Evolutionary conservation across 495 filamentous ascomycete species (phyloP), one percentile per base, ranked within the genome.

Genomic region (Acidomyces sp.): DNA sequence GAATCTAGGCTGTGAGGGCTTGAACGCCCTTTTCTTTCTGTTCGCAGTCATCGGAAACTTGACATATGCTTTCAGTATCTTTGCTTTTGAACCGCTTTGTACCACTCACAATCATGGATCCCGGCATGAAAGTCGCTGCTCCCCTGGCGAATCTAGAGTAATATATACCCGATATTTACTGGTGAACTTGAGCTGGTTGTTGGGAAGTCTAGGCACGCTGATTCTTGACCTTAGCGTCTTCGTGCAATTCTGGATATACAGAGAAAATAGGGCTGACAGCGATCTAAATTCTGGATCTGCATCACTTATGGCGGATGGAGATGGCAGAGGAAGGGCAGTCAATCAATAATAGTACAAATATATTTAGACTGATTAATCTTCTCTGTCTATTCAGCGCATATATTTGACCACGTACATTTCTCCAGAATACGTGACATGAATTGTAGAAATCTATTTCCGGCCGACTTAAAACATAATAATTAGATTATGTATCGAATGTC

Each of bases 1-100:
- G 17, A 40, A 4, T n/a, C n/a, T 9, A 26, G 18, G 17, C 24
- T 17, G 7, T 18, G 21, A 30, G 37, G 33, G 37, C 10, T 75
- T 97, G 4, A 85, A 80, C 15, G 68, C 93, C 51, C 66, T 97
- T 0, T 97, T 97, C 65, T 97, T 97, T 64, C 63, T 96, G 13
- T 97, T 97, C 55, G 90, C 88, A 6, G 94, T 86, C 56, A 70
- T 95, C 16, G 90, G 90, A 2, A 97, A 97, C 53, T 50, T 88
- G 39, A 93, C 88, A 0, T 97, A 92, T 53, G 85, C 95, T 4
- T 55, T 93, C 13, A 81, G 74, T n/a, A 96, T 97, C 28, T 62
- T 96, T 32, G 86, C 84, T 5, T 93, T 81, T 53, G 80, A 82
- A 15, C 80, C 88, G 77, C 29, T 54, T 15, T 54, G 51, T 43